These are phyloP conservation scores for Magnusiomyces suaveolens DNA, from an alignment of 1,139 yeast species.

Conservation along the genomic window DNA sequence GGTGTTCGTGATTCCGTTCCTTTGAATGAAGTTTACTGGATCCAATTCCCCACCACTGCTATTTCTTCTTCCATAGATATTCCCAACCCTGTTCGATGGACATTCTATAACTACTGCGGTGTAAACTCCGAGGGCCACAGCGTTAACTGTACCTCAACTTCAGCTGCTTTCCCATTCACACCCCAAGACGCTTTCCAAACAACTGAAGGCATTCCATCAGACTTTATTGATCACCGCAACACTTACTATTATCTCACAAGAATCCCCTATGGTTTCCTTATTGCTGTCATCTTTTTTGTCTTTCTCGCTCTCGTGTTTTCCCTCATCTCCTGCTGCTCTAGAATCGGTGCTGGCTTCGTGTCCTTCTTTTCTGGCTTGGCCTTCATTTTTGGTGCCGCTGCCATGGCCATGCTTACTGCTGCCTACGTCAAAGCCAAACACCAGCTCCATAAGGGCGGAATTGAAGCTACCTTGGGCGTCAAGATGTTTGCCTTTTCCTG, in stretches of 20 bases:
- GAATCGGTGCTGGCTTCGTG: slow-evolving; percentile 29
- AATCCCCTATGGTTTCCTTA: slow-evolving; percentile 56
- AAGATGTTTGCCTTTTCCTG: slow-evolving; percentile 55
- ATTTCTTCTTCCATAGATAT: slow-evolving; percentile 26
- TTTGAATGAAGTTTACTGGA: slow-evolving; percentile 54
- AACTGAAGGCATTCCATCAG: slow-evolving; percentile 38
- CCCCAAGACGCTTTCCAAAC: slow-evolving; percentile 50
- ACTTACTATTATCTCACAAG: slow-evolving; percentile 55
- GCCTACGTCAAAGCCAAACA: slow-evolving; percentile 53
- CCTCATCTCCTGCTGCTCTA: slow-evolving; percentile 28
- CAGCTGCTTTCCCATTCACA: slow-evolving; percentile 58
- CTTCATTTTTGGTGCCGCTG: slow-evolving; percentile 42
- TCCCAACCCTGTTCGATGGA: slow-evolving; percentile 51
- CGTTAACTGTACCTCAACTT: slow-evolving; percentile 38
- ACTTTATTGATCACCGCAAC: slow-evolving; percentile 39
- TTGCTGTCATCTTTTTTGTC: slow-evolving; percentile 51
- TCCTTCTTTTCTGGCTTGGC: slow-evolving; percentile 36
- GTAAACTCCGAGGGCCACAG: slow-evolving; percentile 33
- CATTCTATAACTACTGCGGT: slow-evolving; percentile 53
- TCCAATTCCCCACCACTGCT: slow-evolving; percentile 56
- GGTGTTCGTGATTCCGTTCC: slow-evolving; percentile 48
- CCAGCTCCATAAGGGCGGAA: slow-evolving; percentile 43
- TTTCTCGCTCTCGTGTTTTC: slow-evolving; percentile 39
- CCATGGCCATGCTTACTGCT: slow-evolving; percentile 58
- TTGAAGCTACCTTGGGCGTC: slow-evolving; percentile 44